A percentile compares a stretch with the other conserved stretches of the same genome.
phyloP scores from a whole-genome alignment of 208 protist species.

The Wallacemonas sp. region DNA sequence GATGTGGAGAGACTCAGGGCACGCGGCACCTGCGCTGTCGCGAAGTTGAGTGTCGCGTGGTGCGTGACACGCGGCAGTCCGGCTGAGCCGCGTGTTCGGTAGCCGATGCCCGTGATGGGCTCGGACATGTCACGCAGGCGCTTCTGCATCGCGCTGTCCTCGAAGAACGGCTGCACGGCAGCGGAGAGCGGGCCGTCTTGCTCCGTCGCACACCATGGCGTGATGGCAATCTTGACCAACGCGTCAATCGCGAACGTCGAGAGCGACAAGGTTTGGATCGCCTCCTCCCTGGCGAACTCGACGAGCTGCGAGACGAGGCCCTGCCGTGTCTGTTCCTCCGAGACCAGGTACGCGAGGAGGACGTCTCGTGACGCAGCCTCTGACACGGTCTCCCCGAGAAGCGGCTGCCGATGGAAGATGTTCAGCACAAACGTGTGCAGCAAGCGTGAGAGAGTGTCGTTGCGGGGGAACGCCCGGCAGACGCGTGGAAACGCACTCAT shows the following conservation, averaged over 20 bases:
- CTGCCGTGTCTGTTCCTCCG: neutral
- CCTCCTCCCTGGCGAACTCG: constrained; percentile 19
- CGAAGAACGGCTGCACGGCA: constrained; percentile 31
- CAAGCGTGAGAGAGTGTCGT: constrained; percentile 37
- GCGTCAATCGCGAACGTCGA: constrained; percentile 48
- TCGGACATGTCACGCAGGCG: constrained; percentile 44
- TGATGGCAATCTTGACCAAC: constrained; percentile 27
- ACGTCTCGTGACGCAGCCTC: constrained; percentile 41
- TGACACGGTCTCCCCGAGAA: constrained; percentile 27
- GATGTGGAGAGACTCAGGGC: constrained; percentile 11
- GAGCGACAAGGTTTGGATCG: constrained; percentile 25
- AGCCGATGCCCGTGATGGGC: constrained; percentile 51
- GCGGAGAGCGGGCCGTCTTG: constrained; percentile 25
- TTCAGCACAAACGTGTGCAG: constrained; percentile 41
- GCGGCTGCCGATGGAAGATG: constrained; percentile 43
- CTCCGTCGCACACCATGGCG: constrained; percentile 36
- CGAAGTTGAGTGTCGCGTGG: constrained; percentile 50
- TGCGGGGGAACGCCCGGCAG: constrained; percentile 44
- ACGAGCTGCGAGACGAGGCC: constrained; percentile 17
- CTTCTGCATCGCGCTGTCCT: constrained; percentile 22
- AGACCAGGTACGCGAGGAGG: constrained; percentile 35
- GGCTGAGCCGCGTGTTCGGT: constrained; percentile 28
- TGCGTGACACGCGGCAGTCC: constrained; percentile 26
- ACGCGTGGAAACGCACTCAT: constrained; percentile 41
- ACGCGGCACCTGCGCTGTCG: constrained; percentile 22